Percentiles rank a stretch among this genome's conserved stretches.
These are phyloP conservation scores for Periconia digitata DNA, from an alignment of 2,329 filamentous ascomycete species.

Conservation along the genomic window DNA sequence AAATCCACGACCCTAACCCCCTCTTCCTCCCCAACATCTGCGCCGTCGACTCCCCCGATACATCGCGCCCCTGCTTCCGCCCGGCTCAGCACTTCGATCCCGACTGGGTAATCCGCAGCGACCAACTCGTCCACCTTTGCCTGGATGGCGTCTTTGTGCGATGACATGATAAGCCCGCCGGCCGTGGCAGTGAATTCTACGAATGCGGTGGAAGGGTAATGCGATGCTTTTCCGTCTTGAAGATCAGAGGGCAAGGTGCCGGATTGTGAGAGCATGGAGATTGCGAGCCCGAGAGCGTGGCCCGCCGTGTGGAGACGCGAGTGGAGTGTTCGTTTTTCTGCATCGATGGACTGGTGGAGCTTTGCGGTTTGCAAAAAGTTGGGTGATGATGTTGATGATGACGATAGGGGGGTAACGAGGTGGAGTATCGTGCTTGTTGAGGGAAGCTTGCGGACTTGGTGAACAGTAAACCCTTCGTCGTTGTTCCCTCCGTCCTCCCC, in stretches of 20 bases:
- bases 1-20: constrained; percentile 67
- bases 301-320: constrained; percentile 74
- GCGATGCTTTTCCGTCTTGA: constrained; percentile 70
- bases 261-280: constrained; percentile 58
- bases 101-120: constrained; percentile 35
- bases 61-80: constrained; percentile 55
- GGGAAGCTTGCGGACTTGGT: constrained; percentile 57
- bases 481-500: background rate
- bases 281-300: constrained; percentile 69
- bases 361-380: too few species aligned
- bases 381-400: background rate
- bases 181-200: constrained; percentile 63
- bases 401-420: constrained; percentile 49
- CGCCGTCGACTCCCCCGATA: constrained; percentile 52
- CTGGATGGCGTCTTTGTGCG: constrained; percentile 59
- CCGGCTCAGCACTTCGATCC: constrained; percentile 69
- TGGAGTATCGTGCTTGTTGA: constrained; percentile 61
- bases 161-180: constrained; percentile 55
- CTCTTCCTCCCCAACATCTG: constrained; percentile 30
- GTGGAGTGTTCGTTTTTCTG: constrained; percentile 61
- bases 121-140: constrained; percentile 61
- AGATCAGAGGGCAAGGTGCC: constrained; percentile 48
- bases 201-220: constrained; percentile 67
- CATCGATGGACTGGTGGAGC: constrained; percentile 63
- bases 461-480: constrained; percentile 54